Evolutionary conservation across 805 yeast genomes (phyloP).

Genomic region (Lipomyces mesembrius): DNA sequence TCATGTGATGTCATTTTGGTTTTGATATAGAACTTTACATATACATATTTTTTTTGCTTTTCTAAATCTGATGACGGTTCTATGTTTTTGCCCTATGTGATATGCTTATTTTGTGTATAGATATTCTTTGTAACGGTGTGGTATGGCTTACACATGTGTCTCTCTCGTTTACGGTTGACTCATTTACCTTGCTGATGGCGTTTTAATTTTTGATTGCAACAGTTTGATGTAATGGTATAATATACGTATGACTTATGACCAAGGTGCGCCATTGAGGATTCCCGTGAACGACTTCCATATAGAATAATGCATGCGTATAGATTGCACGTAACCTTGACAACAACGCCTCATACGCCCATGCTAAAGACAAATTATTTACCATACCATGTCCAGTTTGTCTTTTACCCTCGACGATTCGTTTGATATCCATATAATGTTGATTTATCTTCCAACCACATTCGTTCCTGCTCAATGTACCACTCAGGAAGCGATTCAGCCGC

Average conservation of each 20-base stretch:
- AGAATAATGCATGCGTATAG: not conserved
- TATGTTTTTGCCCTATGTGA: not conserved
- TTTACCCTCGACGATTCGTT: not conserved
- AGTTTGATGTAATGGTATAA: not conserved
- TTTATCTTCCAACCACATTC: slow-evolving; percentile 33
- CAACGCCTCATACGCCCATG: not conserved
- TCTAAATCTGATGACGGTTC: not conserved
- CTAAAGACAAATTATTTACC: not conserved
- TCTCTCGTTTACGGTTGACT: not conserved
- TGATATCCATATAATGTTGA: not conserved
- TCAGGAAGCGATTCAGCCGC: slow-evolving; percentile 20
- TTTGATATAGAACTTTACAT: not conserved
- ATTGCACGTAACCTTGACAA: not conserved
- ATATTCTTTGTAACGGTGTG: not conserved
- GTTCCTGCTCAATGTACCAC: slow-evolving; percentile 34
- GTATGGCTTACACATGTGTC: not conserved
- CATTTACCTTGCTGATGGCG: not conserved
- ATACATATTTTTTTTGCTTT: not conserved
- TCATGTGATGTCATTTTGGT: not conserved
- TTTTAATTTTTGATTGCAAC: not conserved
- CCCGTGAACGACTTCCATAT: not conserved
- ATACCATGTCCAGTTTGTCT: not conserved
- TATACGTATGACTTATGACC: not conserved
- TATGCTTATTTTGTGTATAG: not conserved
- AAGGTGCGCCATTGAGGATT: not conserved